Conservation (phyloP, 371 early-diverging fungal species). For the Syncephalastrum sp. region DNA sequence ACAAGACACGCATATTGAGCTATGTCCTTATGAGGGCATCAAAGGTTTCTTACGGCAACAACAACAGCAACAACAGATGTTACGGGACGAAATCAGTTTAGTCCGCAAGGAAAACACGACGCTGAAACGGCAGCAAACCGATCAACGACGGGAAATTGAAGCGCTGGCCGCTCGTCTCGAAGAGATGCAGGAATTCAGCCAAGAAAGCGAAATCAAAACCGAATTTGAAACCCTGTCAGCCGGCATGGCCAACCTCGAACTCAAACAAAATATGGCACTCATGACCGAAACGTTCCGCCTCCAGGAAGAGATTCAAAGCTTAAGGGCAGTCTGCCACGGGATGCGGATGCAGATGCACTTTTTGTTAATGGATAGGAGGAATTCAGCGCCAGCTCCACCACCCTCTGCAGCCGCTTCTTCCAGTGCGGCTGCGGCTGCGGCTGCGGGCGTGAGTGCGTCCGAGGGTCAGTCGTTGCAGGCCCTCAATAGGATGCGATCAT, state of each 20-base stretch:
- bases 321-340: conserved; percentile 64
- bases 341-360: conserved; percentile 72
- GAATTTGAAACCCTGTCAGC: conserved; percentile 63
- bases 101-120: conserved; percentile 44
- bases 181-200: conserved; percentile 17
- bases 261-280: conserved; percentile 69
- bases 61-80: conserved; percentile 38
- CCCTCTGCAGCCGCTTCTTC: conserved; percentile 11
- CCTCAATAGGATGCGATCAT: conserved; percentile 23
- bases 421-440: conserved; percentile 1
- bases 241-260: conserved; percentile 57
- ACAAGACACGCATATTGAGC: conserved; percentile 36
- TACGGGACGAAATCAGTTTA: conserved; percentile 47
- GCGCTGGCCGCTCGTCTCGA: conserved; percentile 34
- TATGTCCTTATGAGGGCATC: conserved; percentile 64
- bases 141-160: conserved; percentile 42
- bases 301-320: conserved; percentile 69
- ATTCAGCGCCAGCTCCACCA: conserved; percentile 10
- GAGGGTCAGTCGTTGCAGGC: conserved; percentile 12
- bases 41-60: conserved; percentile 53
- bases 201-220: conserved; percentile 49
- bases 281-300: conserved; percentile 67
- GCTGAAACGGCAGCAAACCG: conserved; percentile 43
- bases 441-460: conserved; percentile 4
- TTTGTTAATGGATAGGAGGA: conserved; percentile 54